Conservation (phyloP, 768 basidiomycete species). For the Russula virescens region DNA sequence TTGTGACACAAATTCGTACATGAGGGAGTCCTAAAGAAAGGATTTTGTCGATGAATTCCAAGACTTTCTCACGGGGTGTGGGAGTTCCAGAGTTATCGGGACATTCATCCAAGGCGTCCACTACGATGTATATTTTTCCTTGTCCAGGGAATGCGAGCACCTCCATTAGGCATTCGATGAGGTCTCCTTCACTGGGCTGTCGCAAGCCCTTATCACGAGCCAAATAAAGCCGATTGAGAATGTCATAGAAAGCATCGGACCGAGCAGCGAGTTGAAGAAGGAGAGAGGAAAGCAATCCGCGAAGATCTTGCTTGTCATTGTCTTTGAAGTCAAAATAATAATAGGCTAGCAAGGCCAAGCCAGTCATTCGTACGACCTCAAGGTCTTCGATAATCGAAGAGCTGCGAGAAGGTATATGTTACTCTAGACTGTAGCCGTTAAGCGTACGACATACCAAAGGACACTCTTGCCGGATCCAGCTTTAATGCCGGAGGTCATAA, state of each 20-base stretch:
- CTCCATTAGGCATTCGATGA: neutral
- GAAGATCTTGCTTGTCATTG: neutral
- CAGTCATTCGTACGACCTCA: neutral
- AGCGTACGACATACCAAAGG: neutral
- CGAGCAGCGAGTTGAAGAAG: slow-evolving; percentile 1
- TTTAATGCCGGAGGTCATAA: neutral
- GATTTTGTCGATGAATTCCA: neutral
- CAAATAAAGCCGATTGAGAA: neutral
- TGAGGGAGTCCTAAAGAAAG: neutral
- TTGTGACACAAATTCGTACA: neutral
- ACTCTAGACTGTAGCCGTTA: neutral
- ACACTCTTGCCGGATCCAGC: slow-evolving; percentile 6
- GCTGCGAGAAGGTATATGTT: neutral
- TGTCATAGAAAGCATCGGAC: neutral
- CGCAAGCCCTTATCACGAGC: neutral
- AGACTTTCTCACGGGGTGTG: neutral
- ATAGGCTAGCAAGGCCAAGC: neutral
- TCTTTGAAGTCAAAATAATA: slow-evolving; percentile 7
- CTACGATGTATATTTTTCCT: neutral
- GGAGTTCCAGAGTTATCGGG: slow-evolving; percentile 2
- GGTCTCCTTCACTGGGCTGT: slow-evolving; percentile 1
- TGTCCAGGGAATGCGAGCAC: neutral
- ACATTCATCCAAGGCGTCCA: slow-evolving; percentile 5
- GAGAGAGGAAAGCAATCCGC: slow-evolving; percentile 3
- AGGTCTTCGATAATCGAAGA: slow-evolving; percentile 6